Evolutionary conservation across 345 rosid genomes (phyloP).

Genomic region (Bruguiera gymnorhiza): DNA sequence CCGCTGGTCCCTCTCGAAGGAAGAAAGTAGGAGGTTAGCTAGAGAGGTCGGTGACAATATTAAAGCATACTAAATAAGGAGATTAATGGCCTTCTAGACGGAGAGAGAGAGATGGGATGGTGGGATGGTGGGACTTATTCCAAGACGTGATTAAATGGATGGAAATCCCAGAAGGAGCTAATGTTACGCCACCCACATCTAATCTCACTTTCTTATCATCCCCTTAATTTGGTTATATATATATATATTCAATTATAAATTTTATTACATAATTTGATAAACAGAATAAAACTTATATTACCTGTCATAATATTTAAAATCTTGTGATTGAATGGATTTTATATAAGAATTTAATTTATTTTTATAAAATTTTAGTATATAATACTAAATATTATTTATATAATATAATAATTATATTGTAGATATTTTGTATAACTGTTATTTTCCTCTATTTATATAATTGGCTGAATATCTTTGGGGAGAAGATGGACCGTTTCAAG

Average conservation of each 20-base stretch:
- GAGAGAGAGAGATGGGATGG: not conserved
- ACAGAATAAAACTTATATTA: too few relatives aligned
- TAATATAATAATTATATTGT: too few relatives aligned
- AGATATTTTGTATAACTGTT: too few relatives aligned
- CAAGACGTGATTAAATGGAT: conserved; percentile 7
- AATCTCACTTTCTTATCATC: not conserved
- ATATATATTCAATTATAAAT: not conserved
- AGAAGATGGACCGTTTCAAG: conserved; percentile 28
- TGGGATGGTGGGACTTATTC: conserved; percentile 13
- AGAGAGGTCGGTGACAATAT: not conserved
- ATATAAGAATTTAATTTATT: too few relatives aligned
- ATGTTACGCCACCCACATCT: conserved; percentile 19
- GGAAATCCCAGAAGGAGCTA: not conserved
- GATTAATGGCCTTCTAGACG: not conserved
- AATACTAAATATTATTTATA: too few relatives aligned
- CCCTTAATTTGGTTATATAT: not conserved
- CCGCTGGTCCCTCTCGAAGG: too few relatives aligned
- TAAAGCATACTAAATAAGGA: not conserved
- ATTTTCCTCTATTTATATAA: not conserved
- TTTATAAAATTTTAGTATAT: too few relatives aligned
- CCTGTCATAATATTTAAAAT: too few relatives aligned
- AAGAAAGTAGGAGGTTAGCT: too few relatives aligned
- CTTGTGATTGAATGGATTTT: too few relatives aligned
- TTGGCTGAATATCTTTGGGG: not conserved
- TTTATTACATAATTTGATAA: too few relatives aligned